phyloP scores from a whole-genome alignment of 306 rosid genomes.

The Vigna trinervia region DNA sequence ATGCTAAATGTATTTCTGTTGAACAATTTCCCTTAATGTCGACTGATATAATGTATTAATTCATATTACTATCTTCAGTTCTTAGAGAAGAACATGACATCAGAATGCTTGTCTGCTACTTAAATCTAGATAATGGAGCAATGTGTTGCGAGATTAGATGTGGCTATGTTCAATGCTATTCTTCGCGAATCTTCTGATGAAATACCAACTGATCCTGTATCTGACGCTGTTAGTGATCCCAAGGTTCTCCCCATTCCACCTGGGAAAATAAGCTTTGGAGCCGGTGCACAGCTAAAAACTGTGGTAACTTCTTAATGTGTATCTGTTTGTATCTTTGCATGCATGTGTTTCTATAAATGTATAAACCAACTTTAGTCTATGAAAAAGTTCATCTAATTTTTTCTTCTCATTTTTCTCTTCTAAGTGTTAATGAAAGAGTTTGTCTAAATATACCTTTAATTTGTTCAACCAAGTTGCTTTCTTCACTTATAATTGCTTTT shows the following conservation, averaged over 20 bases:
- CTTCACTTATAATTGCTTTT: not conserved
- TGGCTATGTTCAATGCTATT: constrained; percentile 92
- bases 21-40: no score
- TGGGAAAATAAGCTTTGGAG: constrained; percentile 79
- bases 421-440: no score
- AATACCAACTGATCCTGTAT: constrained; percentile 86
- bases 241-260: constrained; percentile 81
- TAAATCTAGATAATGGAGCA: constrained; percentile 81
- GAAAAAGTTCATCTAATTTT: no score
- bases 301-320: constrained; percentile 54
- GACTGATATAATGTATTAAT: not conserved
- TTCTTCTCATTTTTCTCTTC: no score
- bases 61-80: not conserved
- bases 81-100: constrained; percentile 9
- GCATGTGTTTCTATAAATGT: no score
- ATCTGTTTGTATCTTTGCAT: no score
- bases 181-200: constrained; percentile 83
- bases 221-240: constrained; percentile 77
- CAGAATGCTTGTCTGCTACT: constrained; percentile 28
- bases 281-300: constrained; percentile 82
- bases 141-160: constrained; percentile 81
- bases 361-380: no score
- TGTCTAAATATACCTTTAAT: no score
- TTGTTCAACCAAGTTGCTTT: no score
- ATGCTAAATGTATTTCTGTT: no score